Evolutionary conservation across 2,329 filamentous ascomycete species (phyloP).

Genomic region (Claviceps lovelessii): DNA sequence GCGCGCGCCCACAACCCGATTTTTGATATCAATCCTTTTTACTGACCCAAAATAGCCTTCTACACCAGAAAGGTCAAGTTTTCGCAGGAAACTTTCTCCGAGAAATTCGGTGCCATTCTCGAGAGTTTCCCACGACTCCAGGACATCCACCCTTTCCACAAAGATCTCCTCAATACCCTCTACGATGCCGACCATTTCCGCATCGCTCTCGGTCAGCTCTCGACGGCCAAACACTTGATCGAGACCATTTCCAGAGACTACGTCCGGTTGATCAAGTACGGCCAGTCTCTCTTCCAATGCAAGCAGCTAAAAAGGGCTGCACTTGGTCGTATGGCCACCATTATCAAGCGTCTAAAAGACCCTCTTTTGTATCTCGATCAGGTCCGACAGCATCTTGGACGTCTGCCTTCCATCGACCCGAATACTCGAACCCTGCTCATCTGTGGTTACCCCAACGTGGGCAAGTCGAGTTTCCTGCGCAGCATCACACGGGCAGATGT

Average conservation of each 20-base stretch:
- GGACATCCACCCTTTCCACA: slow-evolving; percentile 91
- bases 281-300: slow-evolving; percentile 93
- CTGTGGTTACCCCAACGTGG: slow-evolving; percentile 93
- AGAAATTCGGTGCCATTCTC: slow-evolving; percentile 82
- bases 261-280: slow-evolving; percentile 82
- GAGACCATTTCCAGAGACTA: slow-evolving; percentile 95
- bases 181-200: slow-evolving; percentile 98
- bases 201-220: slow-evolving; percentile 90
- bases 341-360: slow-evolving; percentile 88
- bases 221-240: slow-evolving; percentile 89
- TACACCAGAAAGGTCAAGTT: slow-evolving; percentile 98
- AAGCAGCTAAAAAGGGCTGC: slow-evolving; percentile 96
- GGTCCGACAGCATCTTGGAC: slow-evolving; percentile 79
- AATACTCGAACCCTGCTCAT: slow-evolving; percentile 93
- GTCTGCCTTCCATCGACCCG: slow-evolving; percentile 95
- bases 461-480: slow-evolving; percentile 90
- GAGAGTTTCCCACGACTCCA: slow-evolving; percentile 84
- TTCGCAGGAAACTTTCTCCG: slow-evolving; percentile 89
- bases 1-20: neutral
- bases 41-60: slow-evolving; percentile 43
- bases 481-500: slow-evolving; percentile 90
- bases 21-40: neutral
- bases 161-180: slow-evolving; percentile 74
- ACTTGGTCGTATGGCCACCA: slow-evolving; percentile 94
- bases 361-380: slow-evolving; percentile 92